These are phyloP conservation scores for Hortiboletus campestris DNA, from an alignment of 768 basidiomycete species.

Conservation along the genomic window DNA sequence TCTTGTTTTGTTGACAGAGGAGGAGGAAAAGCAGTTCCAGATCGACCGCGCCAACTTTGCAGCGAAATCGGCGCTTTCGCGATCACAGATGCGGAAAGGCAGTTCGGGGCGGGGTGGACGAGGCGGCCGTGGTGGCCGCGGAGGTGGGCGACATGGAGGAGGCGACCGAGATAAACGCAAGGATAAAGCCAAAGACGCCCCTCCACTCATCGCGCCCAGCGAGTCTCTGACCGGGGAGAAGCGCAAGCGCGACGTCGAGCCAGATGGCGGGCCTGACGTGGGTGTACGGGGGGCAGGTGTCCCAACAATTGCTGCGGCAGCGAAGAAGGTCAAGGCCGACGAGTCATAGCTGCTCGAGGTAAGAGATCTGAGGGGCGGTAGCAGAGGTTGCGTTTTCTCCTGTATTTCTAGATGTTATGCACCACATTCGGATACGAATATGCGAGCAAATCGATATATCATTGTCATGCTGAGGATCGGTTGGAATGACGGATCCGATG, in stretches of 20 bases:
- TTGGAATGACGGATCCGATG: too few species aligned
- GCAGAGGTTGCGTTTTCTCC: neutral
- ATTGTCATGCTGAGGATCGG: too few species aligned
- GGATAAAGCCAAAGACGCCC: slow-evolving; percentile 13
- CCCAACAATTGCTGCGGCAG: slow-evolving; percentile 42
- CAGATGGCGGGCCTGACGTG: slow-evolving; percentile 70
- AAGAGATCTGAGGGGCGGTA: neutral
- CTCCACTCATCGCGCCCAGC: slow-evolving; percentile 24
- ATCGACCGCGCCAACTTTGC: slow-evolving; percentile 71
- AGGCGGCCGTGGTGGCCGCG: slow-evolving; percentile 34
- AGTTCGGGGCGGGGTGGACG: slow-evolving; percentile 43
- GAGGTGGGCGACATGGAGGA: slow-evolving; percentile 25
- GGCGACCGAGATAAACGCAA: slow-evolving; percentile 21
- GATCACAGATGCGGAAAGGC: slow-evolving; percentile 41
- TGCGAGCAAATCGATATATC: neutral
- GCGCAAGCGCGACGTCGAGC: slow-evolving; percentile 73
- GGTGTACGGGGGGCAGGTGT: slow-evolving; percentile 63
- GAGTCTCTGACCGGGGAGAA: slow-evolving; percentile 64
- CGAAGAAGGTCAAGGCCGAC: slow-evolving; percentile 45
- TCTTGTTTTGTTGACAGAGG: slow-evolving; percentile 43
- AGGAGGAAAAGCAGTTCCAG: slow-evolving; percentile 69
- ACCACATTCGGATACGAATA: neutral
- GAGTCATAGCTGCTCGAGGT: slow-evolving; percentile 18
- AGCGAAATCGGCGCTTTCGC: slow-evolving; percentile 46
- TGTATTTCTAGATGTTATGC: slow-evolving; percentile 16